These are phyloP conservation scores for Hypsizygus marmoreus DNA, from an alignment of 768 basidiomycete species.

Conservation along the genomic window DNA sequence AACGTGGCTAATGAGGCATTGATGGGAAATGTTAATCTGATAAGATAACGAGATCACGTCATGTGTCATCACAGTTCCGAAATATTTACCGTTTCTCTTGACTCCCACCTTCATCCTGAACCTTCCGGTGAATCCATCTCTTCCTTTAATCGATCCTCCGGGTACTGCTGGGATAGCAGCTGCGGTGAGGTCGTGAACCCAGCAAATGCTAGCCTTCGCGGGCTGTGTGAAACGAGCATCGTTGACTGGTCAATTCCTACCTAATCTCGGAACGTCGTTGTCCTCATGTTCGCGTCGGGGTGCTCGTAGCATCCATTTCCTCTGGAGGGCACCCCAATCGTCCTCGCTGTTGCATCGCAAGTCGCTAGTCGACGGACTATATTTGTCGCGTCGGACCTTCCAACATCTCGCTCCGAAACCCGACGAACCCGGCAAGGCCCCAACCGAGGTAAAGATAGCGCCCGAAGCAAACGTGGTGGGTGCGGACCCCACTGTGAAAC, in stretches of 20 bases:
- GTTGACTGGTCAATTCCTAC: background rate
- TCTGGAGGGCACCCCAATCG: background rate
- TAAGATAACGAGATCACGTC: slow-evolving; percentile 2
- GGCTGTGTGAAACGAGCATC: slow-evolving; percentile 4
- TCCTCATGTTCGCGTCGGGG: slow-evolving; percentile 8
- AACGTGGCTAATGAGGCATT: no score
- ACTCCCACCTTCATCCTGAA: background rate
- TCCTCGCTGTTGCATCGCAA: background rate
- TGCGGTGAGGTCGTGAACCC: slow-evolving; percentile 1
- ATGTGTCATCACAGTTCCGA: background rate
- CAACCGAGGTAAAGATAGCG: slow-evolving; percentile 5
- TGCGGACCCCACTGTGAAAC: slow-evolving; percentile 34
- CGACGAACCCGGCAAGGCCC: slow-evolving; percentile 8
- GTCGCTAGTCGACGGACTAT: background rate
- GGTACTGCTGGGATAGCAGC: background rate
- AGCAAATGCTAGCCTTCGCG: slow-evolving; percentile 7
- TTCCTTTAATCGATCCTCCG: no score
- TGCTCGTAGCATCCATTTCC: slow-evolving; percentile 3
- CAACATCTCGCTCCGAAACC: slow-evolving; percentile 21
- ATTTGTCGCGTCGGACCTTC: slow-evolving; percentile 12
- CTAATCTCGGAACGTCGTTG: background rate
- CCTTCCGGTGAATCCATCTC: no score
- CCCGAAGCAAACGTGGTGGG: slow-evolving; percentile 2
- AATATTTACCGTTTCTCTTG: background rate
- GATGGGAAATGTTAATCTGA: slow-evolving; percentile 1